Evolutionary conservation across 306 rosid species (phyloP).

Genomic region (Astragalus glycyphyllos): DNA sequence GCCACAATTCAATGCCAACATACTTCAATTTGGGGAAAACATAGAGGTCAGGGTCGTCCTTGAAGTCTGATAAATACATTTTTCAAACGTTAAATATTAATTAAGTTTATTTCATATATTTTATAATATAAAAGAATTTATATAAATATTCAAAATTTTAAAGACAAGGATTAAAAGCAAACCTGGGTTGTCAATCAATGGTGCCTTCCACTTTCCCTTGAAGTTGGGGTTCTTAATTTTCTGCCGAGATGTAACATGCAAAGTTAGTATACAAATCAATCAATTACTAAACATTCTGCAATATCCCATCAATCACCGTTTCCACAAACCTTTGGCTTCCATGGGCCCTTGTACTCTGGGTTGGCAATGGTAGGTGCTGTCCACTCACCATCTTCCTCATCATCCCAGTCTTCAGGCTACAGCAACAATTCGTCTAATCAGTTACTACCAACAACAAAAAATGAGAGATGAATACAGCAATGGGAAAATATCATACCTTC

Average conservation of each 20-base stretch:
- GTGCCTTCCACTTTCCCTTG: constrained; percentile 98
- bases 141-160: not conserved
- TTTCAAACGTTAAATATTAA: constrained; percentile 21
- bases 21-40: constrained; percentile 93
- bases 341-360: constrained; percentile 98
- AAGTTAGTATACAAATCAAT: constrained; percentile 34
- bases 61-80: constrained; percentile 64
- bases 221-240: constrained; percentile 95
- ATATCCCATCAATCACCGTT: not conserved
- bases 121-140: constrained; percentile 1
- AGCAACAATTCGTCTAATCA: constrained; percentile 40
- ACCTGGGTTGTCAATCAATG: constrained; percentile 98
- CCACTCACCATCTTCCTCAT: constrained; percentile 99
- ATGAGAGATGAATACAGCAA: constrained; percentile 24
- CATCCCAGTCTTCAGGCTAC: constrained; percentile 99
- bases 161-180: constrained; percentile 15
- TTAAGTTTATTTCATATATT: not conserved
- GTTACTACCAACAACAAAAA: constrained; percentile 9
- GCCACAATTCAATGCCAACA: constrained; percentile 99
- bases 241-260: constrained; percentile 46
- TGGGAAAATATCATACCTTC: constrained; percentile 59
- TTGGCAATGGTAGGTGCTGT: constrained; percentile 93
- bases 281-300: not conserved
- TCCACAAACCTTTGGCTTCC: constrained; percentile 87
- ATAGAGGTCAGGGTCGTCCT: constrained; percentile 91